Evolutionary conservation across 1,139 yeast species (phyloP), one percentile per base, ranked within the genome.

Genomic region (Debaryomyces sp.): DNA sequence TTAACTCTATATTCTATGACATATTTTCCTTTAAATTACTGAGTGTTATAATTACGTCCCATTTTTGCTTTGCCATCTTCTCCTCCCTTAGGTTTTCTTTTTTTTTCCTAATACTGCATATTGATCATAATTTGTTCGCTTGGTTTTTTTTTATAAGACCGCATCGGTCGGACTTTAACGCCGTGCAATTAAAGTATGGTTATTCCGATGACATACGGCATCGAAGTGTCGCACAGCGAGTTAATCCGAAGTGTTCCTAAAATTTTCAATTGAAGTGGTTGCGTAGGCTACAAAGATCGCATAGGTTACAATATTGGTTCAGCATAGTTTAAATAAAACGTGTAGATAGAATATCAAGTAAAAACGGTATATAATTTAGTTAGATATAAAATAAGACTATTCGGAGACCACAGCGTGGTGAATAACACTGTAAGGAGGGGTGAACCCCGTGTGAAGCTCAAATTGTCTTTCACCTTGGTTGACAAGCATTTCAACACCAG

Each of bases 391-490:
- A 15, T 24, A 18, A 17, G 6, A 13, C 47, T 51, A 61, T 23
- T 62, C 64, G 36, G 57, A 53, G 21, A 67, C 66, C 18, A 86
- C 92, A 23, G 89, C 90, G 30, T 78, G 74, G 57, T 78, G 82
- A 44, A 86, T 77, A 13, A 77, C 78, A 33, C 72, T 67, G 66
- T 82, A 85, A 23, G 90, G 89, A 5, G 91, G 85, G 33, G 61
- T 71, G 50, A 78, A 68, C 0, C 92, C 91, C 17, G 94, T 89
- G 84, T 95, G 92, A 50, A 83, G 68, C 54, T 79, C 73, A 64
- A 92, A 91, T 69, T 94, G 98, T 52, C 82, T 89, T 44, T 89
- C 84, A 47, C 98, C 99, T 69, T 94, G 98, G 68, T 88, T 85
- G 21, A 91, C 90, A 56, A 94, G 78, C 96, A 94, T 89, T 59